A percentile compares a stretch with the other conserved stretches of the same genome.
Evolutionary conservation across 148 eudicot genomes (phyloP).

Genomic region (Drosera capensis): DNA sequence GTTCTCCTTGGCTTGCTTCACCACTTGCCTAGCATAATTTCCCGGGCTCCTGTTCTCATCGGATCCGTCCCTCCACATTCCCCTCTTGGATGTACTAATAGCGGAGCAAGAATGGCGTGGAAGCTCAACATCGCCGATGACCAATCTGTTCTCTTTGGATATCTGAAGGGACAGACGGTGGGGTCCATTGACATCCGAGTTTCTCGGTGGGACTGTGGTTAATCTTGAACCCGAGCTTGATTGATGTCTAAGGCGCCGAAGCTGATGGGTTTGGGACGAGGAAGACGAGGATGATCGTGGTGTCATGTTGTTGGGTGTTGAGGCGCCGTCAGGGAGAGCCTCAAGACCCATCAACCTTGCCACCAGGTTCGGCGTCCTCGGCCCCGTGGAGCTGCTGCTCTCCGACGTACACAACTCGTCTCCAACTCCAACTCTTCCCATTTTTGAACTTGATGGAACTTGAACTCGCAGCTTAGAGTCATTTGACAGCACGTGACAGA

Average conservation of each 20-base stretch:
- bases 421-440: slow-evolving; percentile 16
- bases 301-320: slow-evolving; percentile 18
- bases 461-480: slow-evolving; percentile 16
- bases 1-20: slow-evolving; percentile 57
- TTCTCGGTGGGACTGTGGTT: slow-evolving; percentile 13
- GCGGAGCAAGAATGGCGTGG: slow-evolving; percentile 30
- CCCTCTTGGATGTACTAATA: slow-evolving; percentile 18
- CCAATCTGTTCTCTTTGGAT: slow-evolving; percentile 33
- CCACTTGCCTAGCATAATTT: slow-evolving; percentile 44
- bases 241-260: slow-evolving; percentile 1
- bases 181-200: slow-evolving; percentile 26
- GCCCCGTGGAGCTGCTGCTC: slow-evolving; percentile 18
- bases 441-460: slow-evolving; percentile 14
- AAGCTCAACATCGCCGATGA: slow-evolving; percentile 16
- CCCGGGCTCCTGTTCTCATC: slow-evolving; percentile 29
- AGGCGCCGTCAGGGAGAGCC: slow-evolving; percentile 31
- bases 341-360: slow-evolving; percentile 72
- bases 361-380: slow-evolving; percentile 50
- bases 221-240: slow-evolving; percentile 16
- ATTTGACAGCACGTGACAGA: too few species aligned
- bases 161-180: slow-evolving; percentile 52
- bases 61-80: slow-evolving; percentile 5
- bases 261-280: background rate
- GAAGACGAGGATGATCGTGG: slow-evolving; percentile 22
- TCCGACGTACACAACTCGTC: slow-evolving; percentile 20